phyloP scores from a whole-genome alignment of 2,329 filamentous ascomycete genomes.

The Sporothrix inflata region DNA sequence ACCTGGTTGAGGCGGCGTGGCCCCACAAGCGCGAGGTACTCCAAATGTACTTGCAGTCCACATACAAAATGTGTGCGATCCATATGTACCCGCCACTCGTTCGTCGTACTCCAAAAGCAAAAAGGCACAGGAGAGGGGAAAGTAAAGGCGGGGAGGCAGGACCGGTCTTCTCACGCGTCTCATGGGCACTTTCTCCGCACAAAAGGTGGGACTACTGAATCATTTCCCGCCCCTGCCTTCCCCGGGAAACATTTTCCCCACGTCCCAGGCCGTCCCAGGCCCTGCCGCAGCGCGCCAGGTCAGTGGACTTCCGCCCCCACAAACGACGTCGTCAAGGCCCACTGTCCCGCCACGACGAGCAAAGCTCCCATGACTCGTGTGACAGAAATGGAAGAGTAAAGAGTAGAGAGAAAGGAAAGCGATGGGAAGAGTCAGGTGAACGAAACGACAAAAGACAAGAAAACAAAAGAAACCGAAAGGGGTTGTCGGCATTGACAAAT shows the following conservation, averaged over 20 bases:
- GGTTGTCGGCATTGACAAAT: background rate
- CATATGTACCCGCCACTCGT: background rate
- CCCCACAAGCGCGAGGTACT: background rate
- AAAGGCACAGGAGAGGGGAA: background rate
- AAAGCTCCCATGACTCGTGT: slow-evolving; percentile 12
- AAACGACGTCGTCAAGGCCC: background rate
- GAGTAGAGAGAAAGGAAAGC: background rate
- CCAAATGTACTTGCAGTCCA: background rate
- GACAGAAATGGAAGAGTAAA: background rate
- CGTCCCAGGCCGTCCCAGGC: background rate
- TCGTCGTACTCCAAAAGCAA: background rate
- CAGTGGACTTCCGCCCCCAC: background rate
- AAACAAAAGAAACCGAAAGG: background rate
- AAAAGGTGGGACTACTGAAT: slow-evolving; percentile 11
- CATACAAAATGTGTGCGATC: background rate
- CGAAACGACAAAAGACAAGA: too few species aligned
- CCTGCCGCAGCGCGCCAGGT: background rate
- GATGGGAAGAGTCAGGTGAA: background rate
- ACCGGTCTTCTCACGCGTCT: background rate
- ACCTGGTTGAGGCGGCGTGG: background rate
- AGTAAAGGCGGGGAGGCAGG: background rate
- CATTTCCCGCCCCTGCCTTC: slow-evolving; percentile 12
- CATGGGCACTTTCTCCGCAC: slow-evolving; percentile 21
- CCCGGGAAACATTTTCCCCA: slow-evolving; percentile 28
- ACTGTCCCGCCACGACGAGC: background rate